A percentile compares a stretch with the other conserved stretches of the same genome.
Conservation (phyloP, 2,329 filamentous ascomycete species). For the Epichloe coenophiala region DNA sequence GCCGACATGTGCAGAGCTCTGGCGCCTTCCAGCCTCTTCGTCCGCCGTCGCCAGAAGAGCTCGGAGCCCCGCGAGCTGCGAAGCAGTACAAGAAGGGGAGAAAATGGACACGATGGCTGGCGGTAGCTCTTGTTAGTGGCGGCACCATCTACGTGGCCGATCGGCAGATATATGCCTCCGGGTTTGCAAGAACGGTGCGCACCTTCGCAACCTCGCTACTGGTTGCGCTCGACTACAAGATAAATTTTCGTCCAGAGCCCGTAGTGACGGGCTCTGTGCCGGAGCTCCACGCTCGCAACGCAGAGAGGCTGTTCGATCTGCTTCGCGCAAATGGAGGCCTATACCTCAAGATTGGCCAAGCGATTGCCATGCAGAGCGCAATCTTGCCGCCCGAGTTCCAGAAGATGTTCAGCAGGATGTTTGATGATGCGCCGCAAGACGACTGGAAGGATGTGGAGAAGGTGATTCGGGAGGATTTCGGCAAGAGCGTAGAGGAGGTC, state of each 20-base stretch:
- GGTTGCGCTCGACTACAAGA: slow-evolving; percentile 85
- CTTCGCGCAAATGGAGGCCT: slow-evolving; percentile 79
- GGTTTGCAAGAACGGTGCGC: slow-evolving; percentile 61
- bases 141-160: slow-evolving; percentile 58
- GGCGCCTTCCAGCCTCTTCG: slow-evolving; percentile 49
- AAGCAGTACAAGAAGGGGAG: slow-evolving; percentile 57
- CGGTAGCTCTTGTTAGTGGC: slow-evolving; percentile 44
- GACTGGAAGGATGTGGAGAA: slow-evolving; percentile 72
- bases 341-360: slow-evolving; percentile 96
- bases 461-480: slow-evolving; percentile 82
- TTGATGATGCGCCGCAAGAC: slow-evolving; percentile 93
- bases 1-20: slow-evolving; percentile 18
- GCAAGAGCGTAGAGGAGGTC: slow-evolving; percentile 73
- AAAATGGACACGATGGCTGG: slow-evolving; percentile 64
- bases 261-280: slow-evolving; percentile 58
- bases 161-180: slow-evolving; percentile 62
- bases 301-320: slow-evolving; percentile 68
- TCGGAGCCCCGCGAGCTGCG: slow-evolving; percentile 61
- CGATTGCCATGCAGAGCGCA: slow-evolving; percentile 95
- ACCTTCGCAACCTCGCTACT: slow-evolving; percentile 71
- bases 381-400: slow-evolving; percentile 90
- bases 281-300: slow-evolving; percentile 72
- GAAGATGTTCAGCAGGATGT: slow-evolving; percentile 92
- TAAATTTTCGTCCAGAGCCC: slow-evolving; percentile 81
- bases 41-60: slow-evolving; percentile 65